Evolutionary conservation across 2,329 filamentous ascomycete genomes (phyloP), one percentile per base, ranked within the genome.

Genomic region (Drechslerella coelobrocha): DNA sequence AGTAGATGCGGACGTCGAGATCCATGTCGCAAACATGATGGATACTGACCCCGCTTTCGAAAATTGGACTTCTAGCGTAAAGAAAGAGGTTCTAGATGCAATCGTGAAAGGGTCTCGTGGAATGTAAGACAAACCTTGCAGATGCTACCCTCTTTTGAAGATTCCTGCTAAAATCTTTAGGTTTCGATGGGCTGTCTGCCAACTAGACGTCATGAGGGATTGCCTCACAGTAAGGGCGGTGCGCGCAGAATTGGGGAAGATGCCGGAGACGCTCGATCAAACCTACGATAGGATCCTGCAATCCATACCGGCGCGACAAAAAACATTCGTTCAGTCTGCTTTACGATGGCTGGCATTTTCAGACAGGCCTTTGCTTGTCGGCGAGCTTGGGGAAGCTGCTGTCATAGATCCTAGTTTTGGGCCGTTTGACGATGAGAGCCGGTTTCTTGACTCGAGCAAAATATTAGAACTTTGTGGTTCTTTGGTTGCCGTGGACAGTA

Each of bases 101-200:
- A 61, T 68, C 6, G 55, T 60, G 31, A 43, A 53, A 17, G 62
- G 62, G 9, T 68, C 54, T 37, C 54, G 27, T 26, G 62, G 62
- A 43, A 68, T 68, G 62, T 68, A 61, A 54, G 62, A 31, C 2
- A 54, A 12, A 37, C 34, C 23, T 5, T n/a, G 4, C 17, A 14
- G 2, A n/a, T 39, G 17, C 34, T 14, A 2, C 12, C 10, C 41
- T 43, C n/a, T 3, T 23, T 17, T 43, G 24, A n/a, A 21, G 45
- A 1, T 9, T 29, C 8, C 12, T 8, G 10, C 43, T 56, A 21
- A 57, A 24, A 9, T 6, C 21, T 14, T 47, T 53, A 68, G 54
- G 62, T 68, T 68, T 14, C 62, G 62, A 8, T 68, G 62, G 62
- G 62, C 62, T 8, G 41, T 61, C n/a, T 68, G 62, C 14, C 62